Evolutionary conservation across 2,329 filamentous ascomycete genomes (phyloP).

Genomic region (Neonectria faginata): DNA sequence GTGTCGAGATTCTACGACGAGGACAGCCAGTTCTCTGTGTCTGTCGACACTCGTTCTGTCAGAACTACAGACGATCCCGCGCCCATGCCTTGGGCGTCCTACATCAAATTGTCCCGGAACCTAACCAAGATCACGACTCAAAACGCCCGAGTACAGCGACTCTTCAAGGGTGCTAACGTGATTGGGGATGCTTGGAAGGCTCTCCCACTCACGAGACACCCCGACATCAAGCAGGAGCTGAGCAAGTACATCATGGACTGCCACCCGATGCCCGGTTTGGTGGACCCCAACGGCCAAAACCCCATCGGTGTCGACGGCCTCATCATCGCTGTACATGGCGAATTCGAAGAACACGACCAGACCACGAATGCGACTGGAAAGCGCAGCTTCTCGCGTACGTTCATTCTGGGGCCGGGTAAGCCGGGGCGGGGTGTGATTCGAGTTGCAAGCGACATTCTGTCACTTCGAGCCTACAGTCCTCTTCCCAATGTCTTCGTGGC

Average conservation of each 20-base stretch:
- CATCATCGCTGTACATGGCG: conserved; percentile 82
- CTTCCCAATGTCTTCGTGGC: conserved; percentile 58
- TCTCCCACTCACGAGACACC: conserved; percentile 80
- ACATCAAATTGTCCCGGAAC: conserved; percentile 83
- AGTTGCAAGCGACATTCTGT: conserved; percentile 83
- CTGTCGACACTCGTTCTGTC: conserved; percentile 72
- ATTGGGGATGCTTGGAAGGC: conserved; percentile 77
- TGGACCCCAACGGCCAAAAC: conserved; percentile 75
- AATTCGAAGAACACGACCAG: conserved; percentile 80
- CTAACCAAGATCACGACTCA: conserved; percentile 74
- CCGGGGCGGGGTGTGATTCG: conserved; percentile 73
- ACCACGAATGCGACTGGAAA: conserved; percentile 67
- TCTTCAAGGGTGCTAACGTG: conserved; percentile 71
- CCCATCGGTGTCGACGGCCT: conserved; percentile 79
- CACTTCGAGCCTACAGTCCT: conserved; percentile 73
- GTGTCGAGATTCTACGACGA: conserved; percentile 79
- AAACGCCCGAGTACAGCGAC: conserved; percentile 71
- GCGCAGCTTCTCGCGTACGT: conserved; percentile 85
- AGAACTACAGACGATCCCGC: conserved; percentile 58
- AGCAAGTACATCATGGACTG: conserved; percentile 87
- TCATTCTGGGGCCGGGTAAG: conserved; percentile 80
- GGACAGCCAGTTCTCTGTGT: conserved; percentile 79
- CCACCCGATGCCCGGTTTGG: conserved; percentile 76
- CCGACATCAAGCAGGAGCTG: conserved; percentile 73
- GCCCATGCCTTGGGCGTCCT: conserved; percentile 75